Evolutionary conservation across 1,284 basidiomycete genomes (phyloP).

Genomic region (Tremellales sp.): DNA sequence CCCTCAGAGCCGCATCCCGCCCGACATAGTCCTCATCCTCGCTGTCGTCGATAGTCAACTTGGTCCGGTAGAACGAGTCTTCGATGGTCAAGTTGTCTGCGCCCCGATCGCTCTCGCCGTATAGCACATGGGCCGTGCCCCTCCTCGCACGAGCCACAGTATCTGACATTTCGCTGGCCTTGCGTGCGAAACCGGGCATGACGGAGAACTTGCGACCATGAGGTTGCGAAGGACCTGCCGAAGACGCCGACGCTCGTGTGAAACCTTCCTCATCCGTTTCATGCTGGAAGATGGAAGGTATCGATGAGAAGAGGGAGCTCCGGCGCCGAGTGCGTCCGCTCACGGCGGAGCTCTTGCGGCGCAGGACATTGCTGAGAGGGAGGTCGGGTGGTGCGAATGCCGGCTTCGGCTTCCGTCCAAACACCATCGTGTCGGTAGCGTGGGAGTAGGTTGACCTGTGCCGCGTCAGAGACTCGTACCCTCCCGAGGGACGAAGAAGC

Average conservation of each 20-base stretch:
- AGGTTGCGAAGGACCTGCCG: background rate
- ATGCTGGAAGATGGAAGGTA: conserved; percentile 7
- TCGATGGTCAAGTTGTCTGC: conserved; percentile 11
- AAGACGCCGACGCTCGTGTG: background rate
- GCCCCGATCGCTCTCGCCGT: conserved; percentile 19
- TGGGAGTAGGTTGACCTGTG: too few species aligned
- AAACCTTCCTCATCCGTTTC: background rate
- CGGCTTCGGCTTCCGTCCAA: conserved; percentile 21
- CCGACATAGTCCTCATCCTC: conserved; percentile 20
- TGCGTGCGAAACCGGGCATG: conserved; percentile 24
- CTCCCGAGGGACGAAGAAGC: too few species aligned
- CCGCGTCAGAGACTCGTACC: too few species aligned
- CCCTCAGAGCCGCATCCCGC: background rate
- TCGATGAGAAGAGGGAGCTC: conserved; percentile 11
- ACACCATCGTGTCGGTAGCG: conserved; percentile 18
- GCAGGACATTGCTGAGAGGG: conserved; percentile 7
- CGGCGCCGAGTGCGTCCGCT: conserved; percentile 2
- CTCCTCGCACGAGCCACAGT: background rate
- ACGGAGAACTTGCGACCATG: conserved; percentile 2
- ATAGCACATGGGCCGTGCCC: conserved; percentile 14
- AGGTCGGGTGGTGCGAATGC: conserved; percentile 24
- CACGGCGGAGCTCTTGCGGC: background rate
- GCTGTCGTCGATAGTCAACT: conserved; percentile 22
- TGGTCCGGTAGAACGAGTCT: conserved; percentile 21
- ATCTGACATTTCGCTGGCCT: conserved; percentile 10